A percentile compares a stretch with the other conserved stretches of the same genome.
These are phyloP conservation scores for Zygoascus hellenicus DNA, from an alignment of 1,139 yeast species.

Conservation along the genomic window DNA sequence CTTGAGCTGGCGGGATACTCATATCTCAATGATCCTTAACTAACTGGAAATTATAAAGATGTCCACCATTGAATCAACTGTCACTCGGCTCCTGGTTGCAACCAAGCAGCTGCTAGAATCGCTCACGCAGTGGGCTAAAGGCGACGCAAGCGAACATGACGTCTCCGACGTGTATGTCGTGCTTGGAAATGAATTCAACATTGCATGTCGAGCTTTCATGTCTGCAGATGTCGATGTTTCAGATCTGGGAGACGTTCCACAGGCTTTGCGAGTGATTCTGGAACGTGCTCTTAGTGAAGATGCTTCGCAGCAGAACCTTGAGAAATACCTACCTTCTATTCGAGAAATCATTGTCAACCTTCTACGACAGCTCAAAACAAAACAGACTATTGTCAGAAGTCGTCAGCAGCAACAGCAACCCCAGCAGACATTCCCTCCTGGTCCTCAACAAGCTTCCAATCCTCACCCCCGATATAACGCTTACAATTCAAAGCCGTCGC, in stretches of 20 bases:
- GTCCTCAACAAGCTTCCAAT: neutral
- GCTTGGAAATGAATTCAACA: conserved; percentile 88
- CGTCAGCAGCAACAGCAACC: conserved; percentile 11
- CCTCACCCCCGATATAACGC: neutral
- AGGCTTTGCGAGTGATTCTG: conserved; percentile 61
- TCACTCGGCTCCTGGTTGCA: conserved; percentile 75
- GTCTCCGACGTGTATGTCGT: conserved; percentile 91
- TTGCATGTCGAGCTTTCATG: conserved; percentile 70
- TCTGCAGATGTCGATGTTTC: conserved; percentile 60
- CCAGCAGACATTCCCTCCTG: conserved; percentile 5
- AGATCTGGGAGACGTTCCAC: conserved; percentile 77
- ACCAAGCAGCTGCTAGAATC: conserved; percentile 83
- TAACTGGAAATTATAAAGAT: conserved; percentile 23
- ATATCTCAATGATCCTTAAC: too few relatives aligned
- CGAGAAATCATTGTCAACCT: conserved; percentile 81
- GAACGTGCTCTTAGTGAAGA: conserved; percentile 84
- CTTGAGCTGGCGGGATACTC: too few relatives aligned
- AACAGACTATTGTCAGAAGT: conserved; percentile 42
- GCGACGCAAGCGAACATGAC: conserved; percentile 68
- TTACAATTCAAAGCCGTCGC: neutral
- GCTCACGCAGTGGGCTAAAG: conserved; percentile 86
- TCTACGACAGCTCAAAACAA: conserved; percentile 71
- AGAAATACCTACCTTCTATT: conserved; percentile 74
- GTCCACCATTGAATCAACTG: conserved; percentile 75
- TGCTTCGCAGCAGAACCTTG: conserved; percentile 79